Evolutionary conservation across 768 basidiomycete genomes (phyloP), one percentile per base, ranked within the genome.

Genomic region (Plicaturopsis crispa): DNA sequence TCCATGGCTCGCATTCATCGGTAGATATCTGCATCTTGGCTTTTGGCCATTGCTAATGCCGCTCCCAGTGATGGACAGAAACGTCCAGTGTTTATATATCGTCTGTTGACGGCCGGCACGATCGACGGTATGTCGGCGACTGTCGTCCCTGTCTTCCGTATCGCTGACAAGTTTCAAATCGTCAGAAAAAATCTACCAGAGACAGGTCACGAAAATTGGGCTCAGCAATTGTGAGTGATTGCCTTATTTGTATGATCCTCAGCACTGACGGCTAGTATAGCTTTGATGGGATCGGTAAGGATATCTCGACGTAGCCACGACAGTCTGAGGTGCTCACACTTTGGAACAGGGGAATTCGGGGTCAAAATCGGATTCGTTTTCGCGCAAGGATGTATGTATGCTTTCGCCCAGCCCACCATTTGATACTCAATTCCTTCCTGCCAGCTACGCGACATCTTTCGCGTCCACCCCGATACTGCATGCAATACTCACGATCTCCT

Each of bases 1-100:
- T 84, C 96, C 2, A 98, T 98, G 94, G 94, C 92, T 36, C 78
- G 94, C 35, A 94, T 93, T 54, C 89, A 94, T 60, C 75, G 90
- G 90, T 89, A 43, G 33, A 63, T 48, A 33, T 8, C 3, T n/a
- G n/a, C n/a, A n/a, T n/a, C n/a, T n/a, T n/a, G n/a, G n/a, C 16
- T 42, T 23, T 24, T 33, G 26, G 20, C 7, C 21, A 11, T 34
- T 30, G 8, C 22, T 48, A 18, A 21, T 39, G 16, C 42, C 34
- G 38, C 16, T 38, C 24, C 24, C 48, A 93, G 91, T 14, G 93
- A 99, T 61, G 94, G 94, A 0, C 94, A 99, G 62, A 93, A 89
- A 52, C 72, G 78, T 6, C 81, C 85, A 0, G 93, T 96, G 2
- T 88, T 78, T 52, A 92, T 96, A 34, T 93, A 93, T 54, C 75